Base-by-base conservation (phyloP, 495 filamentous ascomycete species). In the Bathelium albidoporum region DNA sequence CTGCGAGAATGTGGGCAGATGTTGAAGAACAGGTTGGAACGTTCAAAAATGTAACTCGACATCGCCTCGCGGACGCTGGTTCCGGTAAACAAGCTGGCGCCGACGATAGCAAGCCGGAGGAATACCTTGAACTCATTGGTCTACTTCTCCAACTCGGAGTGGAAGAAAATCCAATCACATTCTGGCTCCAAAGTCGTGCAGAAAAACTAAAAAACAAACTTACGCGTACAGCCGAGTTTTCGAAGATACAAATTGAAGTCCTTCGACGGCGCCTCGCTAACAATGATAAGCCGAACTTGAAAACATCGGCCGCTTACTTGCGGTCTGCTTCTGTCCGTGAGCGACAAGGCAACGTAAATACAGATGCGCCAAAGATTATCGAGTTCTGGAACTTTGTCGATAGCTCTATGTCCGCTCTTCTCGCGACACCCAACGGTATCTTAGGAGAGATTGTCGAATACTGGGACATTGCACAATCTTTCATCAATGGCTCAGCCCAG, bases 1-100 rank as follows among this genome's bases (percentile, higher is more conserved):
- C 91, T 32, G 91, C 89, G 5, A 85, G 91, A n/a, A 93, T 97
- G 86, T 96, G 91, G 92, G 81, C 85, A 66, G 90, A 96, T 74
- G 89, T 97, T 2, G 86, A 90, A 41, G 81, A 87, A 49, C 91
- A 93, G 63, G 86, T 96, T 29, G 84, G 89, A 28, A 74, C 79
- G 12, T 96, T 96, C 76, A 97, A 96, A 71, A 82, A 89, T 7
- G 91, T 95, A 65, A 80, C 90, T 2, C 97, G 95, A 94, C 82
- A 83, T 63, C 85, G 83, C 68, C 78, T 98, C 60, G 62, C 55
- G 1, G 62, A 65, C 14, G 49, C 62, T 9, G 49, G 49, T 29
- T 66, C 78, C 80, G 66, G 65, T 31, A 82, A 77, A 62, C 63
- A 76, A 11, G 76, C 81, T 10, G 67, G 67, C 1, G 59, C 70